Base-by-base conservation (phyloP, 129 eudicot species). In the Gnaphalium uliginosum region DNA sequence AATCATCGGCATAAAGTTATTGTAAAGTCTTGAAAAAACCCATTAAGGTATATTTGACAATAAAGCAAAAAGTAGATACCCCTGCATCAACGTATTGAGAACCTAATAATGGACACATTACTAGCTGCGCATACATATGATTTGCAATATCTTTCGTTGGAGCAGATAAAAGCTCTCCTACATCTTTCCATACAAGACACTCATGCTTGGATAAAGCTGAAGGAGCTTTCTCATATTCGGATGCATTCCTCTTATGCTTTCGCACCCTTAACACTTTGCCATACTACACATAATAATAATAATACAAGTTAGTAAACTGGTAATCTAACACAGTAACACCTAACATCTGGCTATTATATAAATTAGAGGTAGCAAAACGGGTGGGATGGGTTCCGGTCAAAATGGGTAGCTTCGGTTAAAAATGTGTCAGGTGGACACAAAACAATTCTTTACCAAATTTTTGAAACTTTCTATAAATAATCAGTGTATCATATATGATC, bases 41-140 rank as follows among this genome's bases (percentile, higher is more conserved):
- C 61, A 19, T 6, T 1, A 75, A 46, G 17, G 26, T 21, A 8
- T 24, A 21, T 19, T 37, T 18, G 5, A 23, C 13, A 37, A 58
- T 33, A 18, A 33, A 21, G 26, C 10, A 59, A 11, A 51, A 60
- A 18, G 54, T 58, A 53, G 19, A 57, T 88, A 93, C 98, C 96
- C 98, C 98, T 1, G 98, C 78, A 82, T 93, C 98, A 88, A 93
- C 88, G 66, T 86, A 83, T 56, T 85, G 84, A 78, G 96, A 58
- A 67, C 97, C 98, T 79, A 93, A 76, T 69, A 90, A 73, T 18
- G 97, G 93, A 68, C 85, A 82, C 87, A 93, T 82, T 25, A 93
- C 91, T 73, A 81, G 83, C 65, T 82, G 80, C 53, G 88, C 96
- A 75, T 83, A 93, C 14, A 82, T 74, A 39, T 83, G 90, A 50